Conservation (phyloP, 768 basidiomycete species). For the Suillus variegatus region DNA sequence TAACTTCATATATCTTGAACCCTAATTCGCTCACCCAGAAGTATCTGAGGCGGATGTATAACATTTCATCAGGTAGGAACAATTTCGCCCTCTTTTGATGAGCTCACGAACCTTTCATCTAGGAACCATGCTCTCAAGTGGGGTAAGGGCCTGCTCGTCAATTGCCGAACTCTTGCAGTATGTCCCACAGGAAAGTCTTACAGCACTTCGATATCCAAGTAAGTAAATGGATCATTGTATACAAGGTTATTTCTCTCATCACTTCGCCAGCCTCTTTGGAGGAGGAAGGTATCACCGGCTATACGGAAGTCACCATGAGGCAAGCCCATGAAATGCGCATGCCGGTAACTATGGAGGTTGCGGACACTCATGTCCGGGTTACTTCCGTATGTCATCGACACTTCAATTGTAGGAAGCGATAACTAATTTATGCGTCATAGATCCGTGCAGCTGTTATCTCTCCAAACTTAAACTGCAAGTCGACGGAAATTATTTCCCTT, state of each 20-base stretch:
- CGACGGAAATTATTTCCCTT: constrained; percentile 80
- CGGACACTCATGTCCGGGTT: constrained; percentile 70
- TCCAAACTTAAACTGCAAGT: constrained; percentile 66
- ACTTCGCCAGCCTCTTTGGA: constrained; percentile 56
- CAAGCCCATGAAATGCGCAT: constrained; percentile 64
- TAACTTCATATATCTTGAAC: constrained; percentile 66
- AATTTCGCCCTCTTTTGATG: constrained; percentile 13
- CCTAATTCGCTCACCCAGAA: constrained; percentile 70
- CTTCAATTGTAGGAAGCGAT: not conserved
- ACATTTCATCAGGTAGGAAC: constrained; percentile 53
- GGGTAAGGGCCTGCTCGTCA: constrained; percentile 64
- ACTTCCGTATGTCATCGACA: constrained; percentile 57
- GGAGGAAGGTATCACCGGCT: constrained; percentile 53
- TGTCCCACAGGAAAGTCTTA: constrained; percentile 49
- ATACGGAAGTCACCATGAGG: constrained; percentile 68
- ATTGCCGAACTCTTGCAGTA: constrained; percentile 59
- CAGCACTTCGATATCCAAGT: constrained; percentile 59
- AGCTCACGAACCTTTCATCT: constrained; percentile 3
- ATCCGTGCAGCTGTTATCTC: constrained; percentile 74
- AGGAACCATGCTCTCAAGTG: constrained; percentile 55
- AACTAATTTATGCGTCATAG: constrained; percentile 33
- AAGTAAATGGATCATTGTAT: constrained; percentile 20
- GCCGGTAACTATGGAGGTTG: constrained; percentile 71
- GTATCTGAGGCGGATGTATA: constrained; percentile 77
- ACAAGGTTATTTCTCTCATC: constrained; percentile 7